Base-by-base conservation (phyloP, 495 filamentous ascomycete genomes). In the Tuber melanosporum region DNA sequence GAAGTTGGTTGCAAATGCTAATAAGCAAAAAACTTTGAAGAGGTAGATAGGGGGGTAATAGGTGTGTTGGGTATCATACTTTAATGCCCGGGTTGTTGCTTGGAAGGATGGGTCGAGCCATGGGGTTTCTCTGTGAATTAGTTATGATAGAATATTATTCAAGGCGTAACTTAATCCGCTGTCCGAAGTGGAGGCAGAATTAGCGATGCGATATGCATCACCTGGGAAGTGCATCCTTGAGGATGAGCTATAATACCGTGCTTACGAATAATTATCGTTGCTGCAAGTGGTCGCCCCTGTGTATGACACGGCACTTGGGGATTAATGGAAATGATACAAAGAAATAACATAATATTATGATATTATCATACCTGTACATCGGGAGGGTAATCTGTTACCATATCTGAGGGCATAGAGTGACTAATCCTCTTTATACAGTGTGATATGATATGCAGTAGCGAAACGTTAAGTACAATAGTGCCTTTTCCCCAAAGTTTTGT, bases 11-110 rank as follows among this genome's bases (percentile, higher is more conserved):
- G 89, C 87, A 76, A 91, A 94, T 89, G 95, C 94, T 39, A 93
- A 97, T 90, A 98, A 98, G 90, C 95, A 98, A 88, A 98, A 97
- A 91, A 98, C 93, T 41, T 84, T 99, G 85, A 99, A 99, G 90
- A 89, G 93, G 87, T 98, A 89, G 81, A 22, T 44, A 1, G 14
- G 42, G 52, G 4, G 12, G 19, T 46, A 20, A 20, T 20, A 5
- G 57, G 32, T 26, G 71, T 22, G 52, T 36, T 66, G 26, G 14
- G 26, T 17, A 1, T 36, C 2, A 12, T 12, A 12, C 26, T 4
- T 8, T 12, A 12, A 12, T 32, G 32, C 12, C 57, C 57, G 5
- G 26, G 57, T 15, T 26, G 69, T 47, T 52, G 43, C 14, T 57
- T 76, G 14, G 20, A 17, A 57, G 73, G 20, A 41, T 76, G 26